phyloP scores from a whole-genome alignment of 1,139 yeast species.

The Candida tetrigidarum region DNA sequence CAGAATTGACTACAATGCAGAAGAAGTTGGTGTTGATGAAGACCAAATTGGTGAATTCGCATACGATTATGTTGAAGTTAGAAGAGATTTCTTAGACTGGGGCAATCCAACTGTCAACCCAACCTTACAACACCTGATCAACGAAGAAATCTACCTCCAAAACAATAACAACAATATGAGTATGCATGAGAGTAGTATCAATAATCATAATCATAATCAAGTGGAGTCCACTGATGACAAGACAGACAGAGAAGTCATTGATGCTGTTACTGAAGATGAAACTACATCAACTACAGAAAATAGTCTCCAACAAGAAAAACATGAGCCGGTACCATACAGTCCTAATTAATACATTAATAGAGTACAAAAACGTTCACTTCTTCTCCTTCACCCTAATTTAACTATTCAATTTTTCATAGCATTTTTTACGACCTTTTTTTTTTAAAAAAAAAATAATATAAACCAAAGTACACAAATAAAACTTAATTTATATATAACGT shows the following conservation, averaged over 20 bases:
- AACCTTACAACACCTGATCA: constrained; percentile 14
- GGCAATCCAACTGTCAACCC: constrained; percentile 23
- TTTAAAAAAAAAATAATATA: no score
- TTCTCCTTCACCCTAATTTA: not conserved
- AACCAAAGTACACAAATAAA: no score
- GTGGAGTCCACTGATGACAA: constrained; percentile 1
- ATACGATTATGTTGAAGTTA: constrained; percentile 94
- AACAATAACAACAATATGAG: no score
- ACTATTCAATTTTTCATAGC: not conserved
- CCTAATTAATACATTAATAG: constrained; percentile 1
- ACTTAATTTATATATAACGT: no score
- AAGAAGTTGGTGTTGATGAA: constrained; percentile 90
- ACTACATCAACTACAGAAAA: constrained; percentile 3
- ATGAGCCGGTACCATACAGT: constrained; percentile 8
- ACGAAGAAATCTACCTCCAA: constrained; percentile 5
- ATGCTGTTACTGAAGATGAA: constrained; percentile 5
- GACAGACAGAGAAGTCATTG: constrained; percentile 5
- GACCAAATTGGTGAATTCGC: constrained; percentile 99
- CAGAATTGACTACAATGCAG: constrained; percentile 83
- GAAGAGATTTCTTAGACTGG: constrained; percentile 88
- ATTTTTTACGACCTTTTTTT: no score
- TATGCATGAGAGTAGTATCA: no score
- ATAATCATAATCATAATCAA: no score
- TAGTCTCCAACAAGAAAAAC: constrained; percentile 7
- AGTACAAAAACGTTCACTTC: not conserved